Evolutionary conservation across 2,329 filamentous ascomycete species (phyloP).

Genomic region (Aspergillus versicolor): DNA sequence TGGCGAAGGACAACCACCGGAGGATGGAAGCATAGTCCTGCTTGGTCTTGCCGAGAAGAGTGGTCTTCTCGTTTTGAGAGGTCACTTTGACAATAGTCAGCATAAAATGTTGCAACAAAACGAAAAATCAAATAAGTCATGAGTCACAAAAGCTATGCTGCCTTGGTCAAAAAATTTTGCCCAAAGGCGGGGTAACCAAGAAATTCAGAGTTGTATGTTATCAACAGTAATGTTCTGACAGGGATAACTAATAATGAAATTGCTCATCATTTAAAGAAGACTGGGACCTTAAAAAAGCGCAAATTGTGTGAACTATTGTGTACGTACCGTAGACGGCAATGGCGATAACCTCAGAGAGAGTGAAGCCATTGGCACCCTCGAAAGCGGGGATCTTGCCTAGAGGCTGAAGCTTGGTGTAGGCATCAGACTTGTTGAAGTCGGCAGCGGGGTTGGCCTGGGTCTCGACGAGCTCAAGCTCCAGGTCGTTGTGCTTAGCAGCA

Average conservation of each 20-base stretch:
- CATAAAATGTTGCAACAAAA: slow-evolving; percentile 12
- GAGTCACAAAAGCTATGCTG: slow-evolving; percentile 12
- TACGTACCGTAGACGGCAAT: slow-evolving; percentile 96
- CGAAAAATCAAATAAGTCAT: slow-evolving; percentile 14
- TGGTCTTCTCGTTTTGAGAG: slow-evolving; percentile 99
- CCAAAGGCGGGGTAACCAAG: slow-evolving; percentile 54
- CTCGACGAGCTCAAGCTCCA: slow-evolving; percentile 83
- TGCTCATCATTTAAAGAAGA: slow-evolving; percentile 65
- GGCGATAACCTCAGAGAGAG: slow-evolving; percentile 85
- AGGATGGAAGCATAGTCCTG: slow-evolving; percentile 99
- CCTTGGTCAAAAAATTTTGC: slow-evolving; percentile 18
- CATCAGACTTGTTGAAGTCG: slow-evolving; percentile 62
- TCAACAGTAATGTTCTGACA: slow-evolving; percentile 97
- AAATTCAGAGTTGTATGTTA: slow-evolving; percentile 68
- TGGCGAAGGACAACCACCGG: slow-evolving; percentile 97
- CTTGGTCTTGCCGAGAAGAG: slow-evolving; percentile 99
- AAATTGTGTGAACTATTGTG: slow-evolving; percentile 11
- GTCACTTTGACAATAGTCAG: slow-evolving; percentile 64
- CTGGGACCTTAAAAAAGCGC: slow-evolving; percentile 12
- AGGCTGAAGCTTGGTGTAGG: slow-evolving; percentile 83
- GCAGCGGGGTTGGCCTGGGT: slow-evolving; percentile 54
- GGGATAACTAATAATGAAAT: slow-evolving; percentile 89
- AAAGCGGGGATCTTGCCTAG: slow-evolving; percentile 93
- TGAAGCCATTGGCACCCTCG: slow-evolving; percentile 85
- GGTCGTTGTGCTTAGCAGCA: slow-evolving; percentile 95